These are phyloP conservation scores for Dryas integrifolia DNA, from an alignment of 331 rosid species.

Conservation along the genomic window DNA sequence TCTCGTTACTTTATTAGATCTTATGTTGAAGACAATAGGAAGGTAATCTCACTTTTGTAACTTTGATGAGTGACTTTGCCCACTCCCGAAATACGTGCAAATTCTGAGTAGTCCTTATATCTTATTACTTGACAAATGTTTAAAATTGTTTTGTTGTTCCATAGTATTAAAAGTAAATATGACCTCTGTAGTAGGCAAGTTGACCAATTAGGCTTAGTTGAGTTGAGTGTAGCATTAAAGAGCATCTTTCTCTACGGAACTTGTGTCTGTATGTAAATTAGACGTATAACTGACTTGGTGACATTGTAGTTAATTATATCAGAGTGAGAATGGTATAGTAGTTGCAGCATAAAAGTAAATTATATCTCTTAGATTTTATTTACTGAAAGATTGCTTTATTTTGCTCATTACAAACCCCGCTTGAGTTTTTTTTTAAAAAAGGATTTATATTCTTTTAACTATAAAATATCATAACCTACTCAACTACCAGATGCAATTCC, in stretches of 20 bases:
- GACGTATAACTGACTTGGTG: background rate
- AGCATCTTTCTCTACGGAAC: background rate
- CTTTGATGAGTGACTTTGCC: background rate
- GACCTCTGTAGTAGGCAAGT: background rate
- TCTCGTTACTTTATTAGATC: conserved; percentile 76
- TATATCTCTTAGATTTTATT: no score
- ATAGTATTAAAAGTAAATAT: background rate
- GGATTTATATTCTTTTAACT: no score
- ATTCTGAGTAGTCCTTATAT: background rate
- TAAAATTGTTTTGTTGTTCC: background rate
- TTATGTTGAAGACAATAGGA: conserved; percentile 87
- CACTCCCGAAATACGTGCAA: background rate
- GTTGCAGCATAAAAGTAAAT: background rate
- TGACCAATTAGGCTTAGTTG: background rate
- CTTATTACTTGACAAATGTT: conserved; percentile 11
- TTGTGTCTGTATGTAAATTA: background rate
- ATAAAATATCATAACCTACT: background rate
- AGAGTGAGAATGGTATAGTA: background rate
- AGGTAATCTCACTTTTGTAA: conserved; percentile 35
- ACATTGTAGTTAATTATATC: background rate
- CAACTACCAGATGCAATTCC: background rate
- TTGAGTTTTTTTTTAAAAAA: no score
- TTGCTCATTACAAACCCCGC: no score
- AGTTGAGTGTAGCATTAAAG: background rate
- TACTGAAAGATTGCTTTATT: background rate